Conservation (phyloP, 257 asterid species). For the Solanum chilense region DNA sequence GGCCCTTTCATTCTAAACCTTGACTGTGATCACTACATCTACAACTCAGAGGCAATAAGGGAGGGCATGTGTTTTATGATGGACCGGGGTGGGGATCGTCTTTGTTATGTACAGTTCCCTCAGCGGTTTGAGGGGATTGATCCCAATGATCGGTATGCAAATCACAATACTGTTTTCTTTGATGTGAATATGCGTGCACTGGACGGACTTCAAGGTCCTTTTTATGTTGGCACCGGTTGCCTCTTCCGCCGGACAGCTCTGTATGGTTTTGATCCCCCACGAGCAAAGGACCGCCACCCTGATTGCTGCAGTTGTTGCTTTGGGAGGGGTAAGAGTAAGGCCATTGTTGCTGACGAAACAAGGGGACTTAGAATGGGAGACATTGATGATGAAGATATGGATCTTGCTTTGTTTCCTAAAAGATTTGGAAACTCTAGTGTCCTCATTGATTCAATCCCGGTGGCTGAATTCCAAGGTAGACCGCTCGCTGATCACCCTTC, state of each 20-base stretch:
- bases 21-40: conserved; percentile 88
- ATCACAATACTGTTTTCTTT: conserved; percentile 79
- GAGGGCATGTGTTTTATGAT: conserved; percentile 89
- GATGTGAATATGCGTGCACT: conserved; percentile 88
- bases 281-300: conserved; percentile 51
- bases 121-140: conserved; percentile 84
- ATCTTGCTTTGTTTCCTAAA: conserved; percentile 56
- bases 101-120: conserved; percentile 74
- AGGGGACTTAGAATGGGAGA: conserved; percentile 67
- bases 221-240: conserved; percentile 83
- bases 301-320: conserved; percentile 63
- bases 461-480: conserved; percentile 76
- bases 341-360: conserved; percentile 49
- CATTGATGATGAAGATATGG: conserved; percentile 57
- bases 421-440: conserved; percentile 69
- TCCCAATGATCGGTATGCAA: conserved; percentile 83
- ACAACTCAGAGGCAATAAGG: conserved; percentile 68
- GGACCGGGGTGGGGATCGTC: conserved; percentile 84
- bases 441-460: conserved; percentile 69
- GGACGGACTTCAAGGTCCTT: conserved; percentile 83
- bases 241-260: conserved; percentile 73
- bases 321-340: conserved; percentile 28
- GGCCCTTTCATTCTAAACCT: conserved; percentile 90
- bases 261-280: conserved; percentile 85
- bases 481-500: conserved; percentile 89